Evolutionary conservation across 345 rosid genomes (phyloP).

Genomic region (Aquilaria malaccensis): DNA sequence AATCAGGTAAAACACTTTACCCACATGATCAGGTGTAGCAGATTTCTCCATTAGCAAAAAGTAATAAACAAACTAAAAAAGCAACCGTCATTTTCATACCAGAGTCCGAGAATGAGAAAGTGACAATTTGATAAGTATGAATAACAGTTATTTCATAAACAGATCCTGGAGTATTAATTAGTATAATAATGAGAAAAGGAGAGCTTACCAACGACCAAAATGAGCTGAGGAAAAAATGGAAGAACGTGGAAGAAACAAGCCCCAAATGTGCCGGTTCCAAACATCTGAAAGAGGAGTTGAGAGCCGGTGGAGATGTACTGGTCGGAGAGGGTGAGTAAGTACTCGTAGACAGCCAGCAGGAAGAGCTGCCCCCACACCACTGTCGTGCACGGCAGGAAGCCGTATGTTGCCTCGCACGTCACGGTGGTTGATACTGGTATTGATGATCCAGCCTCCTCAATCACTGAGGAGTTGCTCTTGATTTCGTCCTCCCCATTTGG

Average conservation of each 20-base stretch:
- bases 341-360: conserved; percentile 37
- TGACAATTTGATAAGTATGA: no score
- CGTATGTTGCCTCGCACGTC: conserved; percentile 33
- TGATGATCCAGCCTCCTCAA: no score
- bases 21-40: no score
- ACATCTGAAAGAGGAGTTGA: conserved; percentile 38
- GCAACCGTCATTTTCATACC: no score
- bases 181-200: not conserved
- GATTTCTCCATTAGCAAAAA: no score
- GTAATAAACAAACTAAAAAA: no score
- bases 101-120: no score
- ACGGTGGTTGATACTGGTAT: conserved; percentile 14
- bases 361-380: conserved; percentile 44
- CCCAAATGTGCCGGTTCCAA: conserved; percentile 48
- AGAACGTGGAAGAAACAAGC: conserved; percentile 37
- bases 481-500: no score
- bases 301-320: conserved; percentile 28
- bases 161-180: no score
- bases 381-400: conserved; percentile 49
- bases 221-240: conserved; percentile 30
- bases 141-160: no score
- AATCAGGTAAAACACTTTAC: no score
- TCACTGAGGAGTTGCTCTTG: no score
- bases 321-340: conserved; percentile 25
- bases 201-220: conserved; percentile 30